These are phyloP conservation scores for Ophiostoma fasciatum DNA, from an alignment of 2,329 filamentous ascomycete species.

Conservation along the genomic window DNA sequence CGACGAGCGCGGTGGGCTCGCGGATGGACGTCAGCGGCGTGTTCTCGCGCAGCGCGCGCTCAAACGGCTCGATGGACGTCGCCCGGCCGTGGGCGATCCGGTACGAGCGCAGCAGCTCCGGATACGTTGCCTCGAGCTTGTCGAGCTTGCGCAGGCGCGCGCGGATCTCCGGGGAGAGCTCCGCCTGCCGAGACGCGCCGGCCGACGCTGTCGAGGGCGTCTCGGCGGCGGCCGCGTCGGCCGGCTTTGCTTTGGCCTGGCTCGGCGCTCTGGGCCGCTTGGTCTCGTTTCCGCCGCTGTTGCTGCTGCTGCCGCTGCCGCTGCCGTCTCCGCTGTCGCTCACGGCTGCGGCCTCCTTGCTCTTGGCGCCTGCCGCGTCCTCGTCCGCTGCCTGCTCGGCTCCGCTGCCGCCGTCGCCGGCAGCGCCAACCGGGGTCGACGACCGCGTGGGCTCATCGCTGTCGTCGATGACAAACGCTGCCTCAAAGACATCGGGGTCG, in stretches of 20 bases:
- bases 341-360: neutral
- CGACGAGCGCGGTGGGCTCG: constrained; percentile 70
- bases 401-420: constrained; percentile 30
- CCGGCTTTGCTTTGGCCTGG: neutral
- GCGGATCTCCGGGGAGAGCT: constrained; percentile 60
- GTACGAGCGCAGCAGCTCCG: constrained; percentile 87
- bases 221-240: neutral
- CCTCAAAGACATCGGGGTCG: constrained; percentile 78
- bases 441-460: constrained; percentile 50
- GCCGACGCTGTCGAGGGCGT: constrained; percentile 1
- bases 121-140: constrained; percentile 75
- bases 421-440: constrained; percentile 24
- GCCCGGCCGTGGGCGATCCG: constrained; percentile 78
- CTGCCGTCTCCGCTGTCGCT: neutral
- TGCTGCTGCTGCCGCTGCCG: too few species aligned
- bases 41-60: constrained; percentile 78
- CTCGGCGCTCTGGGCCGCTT: neutral
- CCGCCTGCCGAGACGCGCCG: constrained; percentile 20
- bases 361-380: constrained; percentile 12
- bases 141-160: constrained; percentile 73
- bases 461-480: constrained; percentile 75
- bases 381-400: too few species aligned
- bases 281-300: neutral
- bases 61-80: constrained; percentile 81
- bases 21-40: constrained; percentile 80